Base-by-base conservation (phyloP, 345 rosid species). In the Arabidopsis suecica region DNA sequence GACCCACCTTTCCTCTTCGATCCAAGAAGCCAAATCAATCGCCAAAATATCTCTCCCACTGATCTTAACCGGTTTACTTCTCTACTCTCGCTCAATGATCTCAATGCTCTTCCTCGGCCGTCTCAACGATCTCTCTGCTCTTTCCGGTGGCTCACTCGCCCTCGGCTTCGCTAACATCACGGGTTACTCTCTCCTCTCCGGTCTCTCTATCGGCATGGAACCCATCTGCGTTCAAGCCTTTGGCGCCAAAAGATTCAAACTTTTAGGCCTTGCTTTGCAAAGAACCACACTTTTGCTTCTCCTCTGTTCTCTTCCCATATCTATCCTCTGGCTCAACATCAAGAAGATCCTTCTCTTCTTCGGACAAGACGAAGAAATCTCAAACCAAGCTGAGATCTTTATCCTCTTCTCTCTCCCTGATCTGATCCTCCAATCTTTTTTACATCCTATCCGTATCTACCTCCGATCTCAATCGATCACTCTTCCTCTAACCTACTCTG, bases 21-120 rank as follows among this genome's bases (percentile, higher is more conserved):
- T 85, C 69, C 68, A 61, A 16, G 97, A 91, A 79, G 87, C 84
- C 5, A 79, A 79, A 65, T 81, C 86, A 72, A 85, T 88, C 32
- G 85, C 90, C 55, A 77, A 74, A 59, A 65, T 91, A 67, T 84
- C 97, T 22, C 72, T 87, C 32, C 94, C 96, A 9, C 83, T 85
- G 87, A 79, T 88, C 18, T 70, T 92, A 25, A 86, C 94, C 5
- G 90, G 93, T 48, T 86, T 92, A 22, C 56, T 92, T 37, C 89
- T 92, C 66, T 92, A 92, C 72, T 84, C 94, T 40, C 89, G 93
- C 42, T 87, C 96, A 34, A 85, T 87, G 84, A 87, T 92, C 78
- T 92, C 96, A 81, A 87, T 91, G 97, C 85, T 91, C 73, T 92
- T 88, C 79, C 96, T 92, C 0, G 97, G 97, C 74, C 88, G 87